Base-by-base conservation (phyloP, 768 basidiomycete species). In the Tricholoma furcatifolium region DNA sequence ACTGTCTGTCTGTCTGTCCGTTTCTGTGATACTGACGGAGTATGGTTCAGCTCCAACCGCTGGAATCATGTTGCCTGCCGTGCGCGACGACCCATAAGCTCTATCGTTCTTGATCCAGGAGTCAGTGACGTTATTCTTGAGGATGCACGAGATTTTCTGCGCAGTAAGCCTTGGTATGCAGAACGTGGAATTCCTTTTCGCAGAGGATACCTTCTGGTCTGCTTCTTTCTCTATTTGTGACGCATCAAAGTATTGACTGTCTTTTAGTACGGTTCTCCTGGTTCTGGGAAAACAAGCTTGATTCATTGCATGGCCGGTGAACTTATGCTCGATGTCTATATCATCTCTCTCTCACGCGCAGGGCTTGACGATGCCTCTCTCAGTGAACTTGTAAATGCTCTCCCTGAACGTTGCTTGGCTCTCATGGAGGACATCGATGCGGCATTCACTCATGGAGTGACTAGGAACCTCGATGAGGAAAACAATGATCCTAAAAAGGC, bases 371-470 rank as follows among this genome's bases (percentile, higher is more conserved):
- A 89, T 65, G 64, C 71, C 0, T 59, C 64, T 6, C 73, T 88
- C 30, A 71, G 72, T 48, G 71, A 76, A 39, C 74, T 87, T 47
- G 74, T 86, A 50, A 72, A 76, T 9, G 68, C 66, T 8, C 68
- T 86, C 2, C 85, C 85, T 0, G 72, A 76, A 39, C 67, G 72
- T 15, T 84, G 81, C 58, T 78, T 88, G 43, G 77, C 82, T 14
- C 72, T 89, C 17, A 84, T 88, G 77, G 86, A 88, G 61, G 87
- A 88, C 63, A 82, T 88, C 47, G 87, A 88, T 55, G 85, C 81
- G 0, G 82, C 83, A 1, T 84, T 87, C 62, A 70, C 67, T 6
- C 65, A 65, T 44, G 61, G 60, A 61, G 63, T 3, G 47, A 44
- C 10, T 18, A 38, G 15, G 27, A 50, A 27, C 27, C 27, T 27